Percentiles rank a stretch among this genome's conserved stretches.
Evolutionary conservation across 805 yeast species (phyloP).

Genomic region (Ogataea siamensis): DNA sequence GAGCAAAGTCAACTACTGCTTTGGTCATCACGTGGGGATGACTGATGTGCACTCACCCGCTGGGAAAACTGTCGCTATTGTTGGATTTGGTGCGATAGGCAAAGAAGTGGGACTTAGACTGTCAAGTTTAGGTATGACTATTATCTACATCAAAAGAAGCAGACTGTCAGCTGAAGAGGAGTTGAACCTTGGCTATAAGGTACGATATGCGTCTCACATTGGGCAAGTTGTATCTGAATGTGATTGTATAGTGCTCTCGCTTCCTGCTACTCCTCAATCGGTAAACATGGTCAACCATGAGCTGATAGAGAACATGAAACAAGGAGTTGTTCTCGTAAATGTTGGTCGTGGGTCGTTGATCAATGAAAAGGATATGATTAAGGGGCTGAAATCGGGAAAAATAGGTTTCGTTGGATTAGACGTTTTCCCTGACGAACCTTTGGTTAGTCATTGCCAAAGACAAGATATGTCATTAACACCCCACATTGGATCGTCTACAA

Average conservation of each 20-base stretch:
- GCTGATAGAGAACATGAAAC: constrained; percentile 45
- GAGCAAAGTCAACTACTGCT: constrained; percentile 28
- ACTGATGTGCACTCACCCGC: constrained; percentile 47
- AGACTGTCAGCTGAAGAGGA: constrained; percentile 39
- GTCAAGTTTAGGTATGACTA: constrained; percentile 57
- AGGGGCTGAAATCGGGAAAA: constrained; percentile 58
- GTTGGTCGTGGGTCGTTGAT: constrained; percentile 74
- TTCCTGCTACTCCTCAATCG: constrained; percentile 65
- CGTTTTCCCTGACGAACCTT: constrained; percentile 66
- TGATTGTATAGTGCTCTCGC: constrained; percentile 62
- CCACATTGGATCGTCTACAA: constrained; percentile 69
- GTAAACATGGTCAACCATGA: constrained; percentile 49
- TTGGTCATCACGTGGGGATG: constrained; percentile 46
- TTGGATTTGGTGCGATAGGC: constrained; percentile 80
- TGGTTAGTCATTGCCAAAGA: constrained; percentile 47
- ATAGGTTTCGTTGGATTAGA: constrained; percentile 69
- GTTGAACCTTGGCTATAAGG: constrained; percentile 42
- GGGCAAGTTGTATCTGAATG: constrained; percentile 34
- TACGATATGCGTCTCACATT: constrained; percentile 44
- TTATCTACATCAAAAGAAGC: constrained; percentile 60
- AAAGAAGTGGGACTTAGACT: constrained; percentile 58
- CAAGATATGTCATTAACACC: constrained; percentile 68
- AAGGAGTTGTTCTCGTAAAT: constrained; percentile 63
- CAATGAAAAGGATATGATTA: constrained; percentile 62
- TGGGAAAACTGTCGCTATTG: constrained; percentile 57